A percentile compares a stretch with the other conserved stretches of the same genome.
These are phyloP conservation scores for Periglandula ipomoeae DNA, from an alignment of 2,329 filamentous ascomycete species.

Conservation along the genomic window DNA sequence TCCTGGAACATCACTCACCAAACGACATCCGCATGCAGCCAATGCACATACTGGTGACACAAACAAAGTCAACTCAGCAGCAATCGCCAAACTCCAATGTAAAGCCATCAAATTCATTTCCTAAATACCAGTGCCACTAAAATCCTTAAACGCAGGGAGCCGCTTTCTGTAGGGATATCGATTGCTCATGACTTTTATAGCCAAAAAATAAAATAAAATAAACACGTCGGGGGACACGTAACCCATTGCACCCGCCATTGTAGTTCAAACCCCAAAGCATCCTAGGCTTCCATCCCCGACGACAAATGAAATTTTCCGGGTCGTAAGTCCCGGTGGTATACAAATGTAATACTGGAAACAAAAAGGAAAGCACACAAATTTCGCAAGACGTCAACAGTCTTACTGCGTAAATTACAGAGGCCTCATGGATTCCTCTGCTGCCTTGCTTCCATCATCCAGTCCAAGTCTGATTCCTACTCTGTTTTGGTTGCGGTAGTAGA, in stretches of 20 bases:
- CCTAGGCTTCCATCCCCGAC: background rate
- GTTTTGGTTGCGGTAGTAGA: conserved; percentile 29
- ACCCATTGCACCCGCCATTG: conserved; percentile 2
- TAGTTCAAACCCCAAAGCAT: background rate
- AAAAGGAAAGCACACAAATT: conserved; percentile 15
- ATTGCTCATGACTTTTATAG: conserved; percentile 19
- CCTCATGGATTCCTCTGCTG: conserved; percentile 14
- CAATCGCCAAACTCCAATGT: too few species aligned
- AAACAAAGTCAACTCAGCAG: too few species aligned
- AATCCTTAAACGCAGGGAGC: conserved; percentile 1
- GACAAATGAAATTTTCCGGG: conserved; percentile 14
- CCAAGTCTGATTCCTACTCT: conserved; percentile 23
- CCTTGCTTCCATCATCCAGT: background rate
- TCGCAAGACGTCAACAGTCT: conserved; percentile 9
- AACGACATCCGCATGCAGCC: too few species aligned
- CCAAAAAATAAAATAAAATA: conserved; percentile 13
- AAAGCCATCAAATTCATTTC: conserved; percentile 3
- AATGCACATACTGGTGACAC: too few species aligned
- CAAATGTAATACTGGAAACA: conserved; percentile 13
- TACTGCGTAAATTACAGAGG: conserved; percentile 16
- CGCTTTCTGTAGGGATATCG: conserved; percentile 15
- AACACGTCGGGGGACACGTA: background rate
- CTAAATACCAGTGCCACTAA: background rate
- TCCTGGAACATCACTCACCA: too few species aligned
- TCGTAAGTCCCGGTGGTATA: conserved; percentile 7